These are phyloP conservation scores for Fomitopsis serialis DNA, from an alignment of 768 basidiomycete genomes.

Conservation along the genomic window DNA sequence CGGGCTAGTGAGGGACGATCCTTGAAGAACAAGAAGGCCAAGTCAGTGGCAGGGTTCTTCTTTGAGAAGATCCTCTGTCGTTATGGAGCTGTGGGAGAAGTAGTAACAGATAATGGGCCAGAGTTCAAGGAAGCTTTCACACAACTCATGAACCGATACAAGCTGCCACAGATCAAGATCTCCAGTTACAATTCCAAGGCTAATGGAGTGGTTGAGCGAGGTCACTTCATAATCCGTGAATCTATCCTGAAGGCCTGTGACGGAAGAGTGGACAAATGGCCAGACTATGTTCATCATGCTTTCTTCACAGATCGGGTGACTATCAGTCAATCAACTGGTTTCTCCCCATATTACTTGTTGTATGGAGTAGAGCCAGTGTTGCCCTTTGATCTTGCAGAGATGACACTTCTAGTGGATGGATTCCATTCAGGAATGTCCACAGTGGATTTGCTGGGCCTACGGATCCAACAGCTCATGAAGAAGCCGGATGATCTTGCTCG, in stretches of 20 bases:
- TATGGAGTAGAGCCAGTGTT: neutral
- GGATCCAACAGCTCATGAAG: neutral
- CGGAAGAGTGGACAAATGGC: too few relatives aligned
- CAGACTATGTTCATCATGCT: too few relatives aligned
- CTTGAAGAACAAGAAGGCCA: conserved; percentile 23
- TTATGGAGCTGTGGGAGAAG: conserved; percentile 31
- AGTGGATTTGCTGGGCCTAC: neutral
- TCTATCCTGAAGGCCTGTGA: too few relatives aligned
- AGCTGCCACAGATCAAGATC: too few relatives aligned
- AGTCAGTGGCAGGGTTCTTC: conserved; percentile 23
- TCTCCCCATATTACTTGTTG: neutral
- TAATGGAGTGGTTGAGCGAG: too few relatives aligned
- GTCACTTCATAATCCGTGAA: too few relatives aligned
- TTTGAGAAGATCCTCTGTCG: conserved; percentile 30
- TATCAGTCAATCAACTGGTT: neutral
- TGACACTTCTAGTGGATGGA: neutral
- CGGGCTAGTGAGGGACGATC: conserved; percentile 25
- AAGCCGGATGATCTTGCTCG: neutral
- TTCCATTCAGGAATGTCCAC: neutral
- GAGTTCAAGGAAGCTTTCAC: conserved; percentile 19
- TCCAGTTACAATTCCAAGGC: too few relatives aligned
- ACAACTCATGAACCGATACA: conserved; percentile 19
- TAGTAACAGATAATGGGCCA: conserved; percentile 37
- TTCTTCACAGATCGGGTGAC: neutral
- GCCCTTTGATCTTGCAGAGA: neutral